These are phyloP conservation scores for Aureobasidium vineae DNA, from an alignment of 2,329 filamentous ascomycete genomes.

Conservation along the genomic window DNA sequence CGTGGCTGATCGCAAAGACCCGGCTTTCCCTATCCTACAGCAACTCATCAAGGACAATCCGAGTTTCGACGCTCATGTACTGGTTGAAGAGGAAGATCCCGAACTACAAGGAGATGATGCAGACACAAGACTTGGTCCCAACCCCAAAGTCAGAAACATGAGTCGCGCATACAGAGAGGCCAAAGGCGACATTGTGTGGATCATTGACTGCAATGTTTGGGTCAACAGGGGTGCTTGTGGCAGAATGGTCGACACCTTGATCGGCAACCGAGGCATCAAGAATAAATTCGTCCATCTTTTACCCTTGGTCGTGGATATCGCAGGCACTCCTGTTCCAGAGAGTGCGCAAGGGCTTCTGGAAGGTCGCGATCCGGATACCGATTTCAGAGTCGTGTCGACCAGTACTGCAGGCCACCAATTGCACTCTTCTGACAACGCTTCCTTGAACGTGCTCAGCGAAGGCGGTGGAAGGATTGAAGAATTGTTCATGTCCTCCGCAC, in stretches of 20 bases:
- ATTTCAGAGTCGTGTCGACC: constrained; percentile 30
- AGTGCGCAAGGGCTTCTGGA: constrained; percentile 32
- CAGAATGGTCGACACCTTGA: constrained; percentile 84
- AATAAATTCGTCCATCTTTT: constrained; percentile 95
- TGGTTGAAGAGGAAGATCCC: constrained; percentile 80
- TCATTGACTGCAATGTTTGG: constrained; percentile 97
- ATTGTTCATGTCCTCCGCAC: constrained; percentile 87
- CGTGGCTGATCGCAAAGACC: constrained; percentile 69
- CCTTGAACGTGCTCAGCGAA: constrained; percentile 30
- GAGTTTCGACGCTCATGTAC: constrained; percentile 65
- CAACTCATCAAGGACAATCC: constrained; percentile 72
- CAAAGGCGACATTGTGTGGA: constrained; percentile 85
- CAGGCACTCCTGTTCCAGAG: constrained; percentile 33
- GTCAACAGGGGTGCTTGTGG: constrained; percentile 73
- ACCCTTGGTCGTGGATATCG: constrained; percentile 78
- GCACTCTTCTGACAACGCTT: not conserved
- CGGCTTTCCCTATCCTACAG: constrained; percentile 71
- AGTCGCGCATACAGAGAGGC: constrained; percentile 89
- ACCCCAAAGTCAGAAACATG: constrained; percentile 98
- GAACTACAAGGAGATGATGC: constrained; percentile 57
- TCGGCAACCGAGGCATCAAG: constrained; percentile 59
- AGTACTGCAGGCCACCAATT: constrained; percentile 32
- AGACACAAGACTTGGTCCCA: constrained; percentile 67
- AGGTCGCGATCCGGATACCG: constrained; percentile 7
- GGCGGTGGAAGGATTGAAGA: constrained; percentile 87